Percentiles rank a stretch among this genome's conserved stretches.
Evolutionary conservation across 306 rosid species (phyloP).

Genomic region (Elaeagnus macrophylla): DNA sequence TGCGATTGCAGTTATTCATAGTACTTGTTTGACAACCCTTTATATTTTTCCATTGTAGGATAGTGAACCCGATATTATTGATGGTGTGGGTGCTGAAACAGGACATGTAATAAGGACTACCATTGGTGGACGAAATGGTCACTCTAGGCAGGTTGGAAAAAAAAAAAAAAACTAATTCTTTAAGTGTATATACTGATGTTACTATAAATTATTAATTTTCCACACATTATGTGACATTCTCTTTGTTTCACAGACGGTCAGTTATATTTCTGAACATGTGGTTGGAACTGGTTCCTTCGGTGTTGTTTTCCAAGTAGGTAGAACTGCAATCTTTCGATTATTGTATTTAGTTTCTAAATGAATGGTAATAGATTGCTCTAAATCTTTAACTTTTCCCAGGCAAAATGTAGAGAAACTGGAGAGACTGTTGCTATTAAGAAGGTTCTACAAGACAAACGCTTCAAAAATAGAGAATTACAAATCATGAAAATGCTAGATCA

Average conservation of each 20-base stretch:
- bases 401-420: conserved; percentile 97
- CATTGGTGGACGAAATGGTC: conserved; percentile 75
- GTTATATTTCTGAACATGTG: conserved; percentile 83
- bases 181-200: background rate
- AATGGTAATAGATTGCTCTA: conserved; percentile 4
- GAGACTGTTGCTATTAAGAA: conserved; percentile 97
- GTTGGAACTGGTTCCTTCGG: conserved; percentile 98
- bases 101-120: conserved; percentile 89
- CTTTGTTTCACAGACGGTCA: conserved; percentile 48
- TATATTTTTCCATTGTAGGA: conserved; percentile 44
- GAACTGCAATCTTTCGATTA: conserved; percentile 9
- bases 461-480: conserved; percentile 93
- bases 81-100: conserved; percentile 84
- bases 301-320: conserved; percentile 80
- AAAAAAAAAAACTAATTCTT: conserved; percentile 3
- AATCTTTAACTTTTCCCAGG: conserved; percentile 37
- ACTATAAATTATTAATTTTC: conserved; percentile 5
- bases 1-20: too few species aligned
- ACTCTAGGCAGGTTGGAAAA: conserved; percentile 69
- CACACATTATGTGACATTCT: conserved; percentile 12
- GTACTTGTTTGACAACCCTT: conserved; percentile 13
- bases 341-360: conserved; percentile 5
- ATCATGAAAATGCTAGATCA: conserved; percentile 99
- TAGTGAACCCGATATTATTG: conserved; percentile 78
- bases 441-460: conserved; percentile 98